Evolutionary conservation across 257 asterid species (phyloP).

Genomic region (Lycium ferocissimum): DNA sequence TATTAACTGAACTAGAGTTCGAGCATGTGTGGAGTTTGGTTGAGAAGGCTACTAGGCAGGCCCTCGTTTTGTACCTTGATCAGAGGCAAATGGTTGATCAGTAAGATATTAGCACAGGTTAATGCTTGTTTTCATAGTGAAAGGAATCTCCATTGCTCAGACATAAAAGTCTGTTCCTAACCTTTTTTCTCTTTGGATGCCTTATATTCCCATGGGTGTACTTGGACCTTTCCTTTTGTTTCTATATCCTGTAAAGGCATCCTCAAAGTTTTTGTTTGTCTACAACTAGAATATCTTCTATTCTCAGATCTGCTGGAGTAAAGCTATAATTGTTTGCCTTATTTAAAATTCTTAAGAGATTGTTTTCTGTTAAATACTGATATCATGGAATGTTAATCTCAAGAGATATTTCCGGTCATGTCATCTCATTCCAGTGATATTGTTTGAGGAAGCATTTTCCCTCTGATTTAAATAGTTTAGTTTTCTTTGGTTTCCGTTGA

Average conservation of each 20-base stretch:
- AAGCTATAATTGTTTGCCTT: slow-evolving; percentile 19
- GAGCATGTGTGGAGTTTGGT: background rate
- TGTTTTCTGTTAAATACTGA: slow-evolving; percentile 1
- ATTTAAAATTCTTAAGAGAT: background rate
- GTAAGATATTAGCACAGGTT: slow-evolving; percentile 13
- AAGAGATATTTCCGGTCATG: background rate
- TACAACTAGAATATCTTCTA: slow-evolving; percentile 9
- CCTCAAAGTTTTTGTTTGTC: slow-evolving; percentile 27
- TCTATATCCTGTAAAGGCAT: slow-evolving; percentile 18
- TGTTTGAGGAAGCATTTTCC: background rate
- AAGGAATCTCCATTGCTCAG: background rate
- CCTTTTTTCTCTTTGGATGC: slow-evolving; percentile 11
- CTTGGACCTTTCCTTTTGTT: slow-evolving; percentile 23
- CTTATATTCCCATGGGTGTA: background rate
- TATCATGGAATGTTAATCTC: slow-evolving; percentile 18
- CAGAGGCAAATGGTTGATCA: background rate
- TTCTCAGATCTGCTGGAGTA: slow-evolving; percentile 22
- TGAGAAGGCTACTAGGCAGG: slow-evolving; percentile 7
- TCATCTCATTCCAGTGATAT: background rate
- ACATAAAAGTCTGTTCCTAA: background rate
- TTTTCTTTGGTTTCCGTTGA: background rate
- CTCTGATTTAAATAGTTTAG: background rate
- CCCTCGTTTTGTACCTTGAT: background rate
- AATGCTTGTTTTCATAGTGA: background rate
- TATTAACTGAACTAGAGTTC: background rate